Conservation (phyloP, 2,329 filamentous ascomycete genomes). For the Fusarium nurragi region DNA sequence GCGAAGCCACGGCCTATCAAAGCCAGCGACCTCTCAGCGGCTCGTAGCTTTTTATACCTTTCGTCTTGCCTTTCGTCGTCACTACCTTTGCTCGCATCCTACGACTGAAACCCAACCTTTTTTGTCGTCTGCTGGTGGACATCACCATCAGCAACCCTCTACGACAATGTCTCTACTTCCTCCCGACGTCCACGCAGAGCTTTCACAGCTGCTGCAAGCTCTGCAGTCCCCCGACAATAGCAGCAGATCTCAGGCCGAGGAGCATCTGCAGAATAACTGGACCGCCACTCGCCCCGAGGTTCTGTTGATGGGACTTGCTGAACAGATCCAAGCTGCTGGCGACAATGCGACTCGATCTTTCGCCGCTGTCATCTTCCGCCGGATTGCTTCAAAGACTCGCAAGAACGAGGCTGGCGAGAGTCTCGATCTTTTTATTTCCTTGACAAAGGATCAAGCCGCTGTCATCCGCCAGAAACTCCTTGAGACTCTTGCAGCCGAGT, state of each 20-base stretch:
- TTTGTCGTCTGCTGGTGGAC: conserved; percentile 45
- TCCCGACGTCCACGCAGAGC: conserved; percentile 82
- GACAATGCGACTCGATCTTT: conserved; percentile 87
- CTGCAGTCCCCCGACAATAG: conserved; percentile 91
- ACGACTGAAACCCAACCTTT: conserved; percentile 24
- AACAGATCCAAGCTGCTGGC: conserved; percentile 85
- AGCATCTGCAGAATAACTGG: conserved; percentile 92
- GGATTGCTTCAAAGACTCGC: conserved; percentile 88
- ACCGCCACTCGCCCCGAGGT: conserved; percentile 82
- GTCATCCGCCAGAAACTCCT: conserved; percentile 87
- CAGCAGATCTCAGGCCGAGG: conserved; percentile 85
- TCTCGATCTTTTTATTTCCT: conserved; percentile 85
- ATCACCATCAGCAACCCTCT: conserved; percentile 42
- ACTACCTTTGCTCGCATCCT: conserved; percentile 6
- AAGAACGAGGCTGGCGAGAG: conserved; percentile 78
- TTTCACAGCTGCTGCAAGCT: conserved; percentile 85
- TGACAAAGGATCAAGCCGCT: conserved; percentile 76
- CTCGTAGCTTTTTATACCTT: conserved; percentile 30
- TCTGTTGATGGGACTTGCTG: conserved; percentile 90
- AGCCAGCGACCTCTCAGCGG: conserved; percentile 34
- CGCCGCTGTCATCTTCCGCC: conserved; percentile 90
- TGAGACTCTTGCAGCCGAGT: conserved; percentile 77
- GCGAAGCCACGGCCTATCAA: conserved; percentile 25
- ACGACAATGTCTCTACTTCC: conserved; percentile 83
- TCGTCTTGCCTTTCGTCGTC: conserved; percentile 1